Evolutionary conservation across 2,329 filamentous ascomycete species (phyloP), one percentile per base, ranked within the genome.

Genomic region (Penicillium sp.): DNA sequence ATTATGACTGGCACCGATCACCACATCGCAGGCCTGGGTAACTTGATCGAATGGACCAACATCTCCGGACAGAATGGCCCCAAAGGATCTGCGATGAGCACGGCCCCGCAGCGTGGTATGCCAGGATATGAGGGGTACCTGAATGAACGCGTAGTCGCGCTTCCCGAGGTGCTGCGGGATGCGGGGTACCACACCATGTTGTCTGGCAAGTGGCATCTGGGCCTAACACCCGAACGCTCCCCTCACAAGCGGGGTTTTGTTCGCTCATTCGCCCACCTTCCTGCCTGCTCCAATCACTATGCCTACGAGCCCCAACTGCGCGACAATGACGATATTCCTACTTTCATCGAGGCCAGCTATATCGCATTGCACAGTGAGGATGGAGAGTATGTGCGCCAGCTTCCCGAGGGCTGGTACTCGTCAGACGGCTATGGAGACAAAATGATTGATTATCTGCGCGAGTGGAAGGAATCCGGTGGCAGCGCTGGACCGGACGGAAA

Each of bases 1-100:
- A 80, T 88, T 62, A 83, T 88, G 79, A 86, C 84, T 0, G 85
- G 85, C 4, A 87, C 85, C 0, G 84, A 86, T 64, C 80, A 86
- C 63, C 84, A 77, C 53, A 77, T 77, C 56, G 75, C 75, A 11
- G 75, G 85, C 1, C 75, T 87, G 2, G 85, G 84, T 2, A 84
- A 85, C 56, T 69, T 87, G 54, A 79, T 82, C 60, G 82, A 85
- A 71, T 85, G 82, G 80, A 82, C 80, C 43, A 82, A 83, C 62
- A 77, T 81, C 60, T 79, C 75, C 22, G 80, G 79, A 10, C 81
- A 83, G 59, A 82, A 82, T 63, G 80, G 79, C 5, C 80, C 81
- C 22, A 80, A 79, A 46, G 78, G 79, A 13, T 80, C 79, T 11
- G 75, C 76, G 53, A 82, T 80, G 73, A 77, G 76, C 46, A 82